phyloP scores from a whole-genome alignment of 176 grass and related monocot genomes.

The Cocos nucifera region DNA sequence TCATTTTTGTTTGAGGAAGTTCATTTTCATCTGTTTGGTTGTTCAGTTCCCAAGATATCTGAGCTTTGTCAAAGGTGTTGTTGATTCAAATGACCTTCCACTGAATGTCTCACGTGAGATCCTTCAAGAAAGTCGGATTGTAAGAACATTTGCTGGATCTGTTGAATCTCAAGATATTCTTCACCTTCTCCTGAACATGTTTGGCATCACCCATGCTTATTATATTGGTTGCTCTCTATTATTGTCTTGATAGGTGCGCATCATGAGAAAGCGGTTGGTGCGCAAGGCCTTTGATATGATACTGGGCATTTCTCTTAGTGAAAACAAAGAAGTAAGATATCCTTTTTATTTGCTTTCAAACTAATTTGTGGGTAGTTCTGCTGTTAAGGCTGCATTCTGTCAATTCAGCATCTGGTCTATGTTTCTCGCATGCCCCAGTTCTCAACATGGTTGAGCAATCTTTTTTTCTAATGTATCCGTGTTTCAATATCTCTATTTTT shows the following conservation, averaged over 20 bases:
- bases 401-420: too few relatives aligned
- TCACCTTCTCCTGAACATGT: conserved; percentile 1
- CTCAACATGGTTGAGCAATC: too few relatives aligned
- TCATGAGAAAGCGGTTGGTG: conserved; percentile 96
- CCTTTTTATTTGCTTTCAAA: too few relatives aligned
- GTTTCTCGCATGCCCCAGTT: too few relatives aligned
- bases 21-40: too few relatives aligned
- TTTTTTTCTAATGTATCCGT: not conserved
- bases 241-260: conserved; percentile 47
- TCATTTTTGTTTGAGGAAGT: too few relatives aligned
- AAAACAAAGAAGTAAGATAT: conserved; percentile 84
- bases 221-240: too few relatives aligned
- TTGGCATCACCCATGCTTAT: not conserved
- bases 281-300: conserved; percentile 98
- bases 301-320: conserved; percentile 82
- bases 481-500: not conserved
- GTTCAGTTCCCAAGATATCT: conserved; percentile 90
- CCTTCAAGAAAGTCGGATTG: conserved; percentile 98
- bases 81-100: conserved; percentile 96
- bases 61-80: conserved; percentile 97
- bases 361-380: too few relatives aligned
- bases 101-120: conserved; percentile 98
- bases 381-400: too few relatives aligned
- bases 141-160: conserved; percentile 30
- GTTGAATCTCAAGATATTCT: not conserved